Base-by-base conservation (phyloP, 2,329 filamentous ascomycete genomes). In the Fusarium sp. region DNA sequence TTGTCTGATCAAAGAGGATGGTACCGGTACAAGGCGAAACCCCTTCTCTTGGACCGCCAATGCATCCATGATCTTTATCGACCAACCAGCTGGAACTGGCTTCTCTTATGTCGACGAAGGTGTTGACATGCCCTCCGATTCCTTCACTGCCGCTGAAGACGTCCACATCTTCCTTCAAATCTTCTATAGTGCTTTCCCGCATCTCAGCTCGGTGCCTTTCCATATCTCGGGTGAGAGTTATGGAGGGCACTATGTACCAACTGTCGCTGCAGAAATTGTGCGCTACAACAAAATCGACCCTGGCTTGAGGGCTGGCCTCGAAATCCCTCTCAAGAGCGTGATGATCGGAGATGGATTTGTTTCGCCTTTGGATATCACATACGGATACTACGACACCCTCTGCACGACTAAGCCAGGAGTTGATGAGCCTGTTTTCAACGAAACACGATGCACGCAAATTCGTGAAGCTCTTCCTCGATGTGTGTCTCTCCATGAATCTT, bases 141-240 rank as follows among this genome's bases (percentile, higher is more conserved):
- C 70, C 0, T 73, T 73, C 25, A 50, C 67, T 11, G 70, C 70
- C 2, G 70, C 70, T 0, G 58, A 66, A 14, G 68, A 58, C 1
- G 64, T 73, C 58, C 58, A 71, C 4, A 64, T 63, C n/a, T 73
- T 73, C 2, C 23, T 73, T 7, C 70, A 68, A 25, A 58, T 71
- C 0, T 73, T 73, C 16, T 62, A 29, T 20, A 70, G 33, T 65
- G 61, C 0, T 69, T 73, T 25, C 65, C 65, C 4, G 16, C 59
- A 11, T 53, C 72, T 1, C 13, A 46, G 42, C 42, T 42, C 0
- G 18, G 38, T 1, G 3, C 70, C 65, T 1, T 73, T 73, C 1
- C 70, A 73, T 11, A 73, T 73, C 2, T 67, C 62, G 0, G 70
- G 70, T 9, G 71, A 73, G 50, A 68, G 62, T 11, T 73, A 73